phyloP scores from a whole-genome alignment of 495 filamentous ascomycete genomes.

The Cercophora newfieldiana region DNA sequence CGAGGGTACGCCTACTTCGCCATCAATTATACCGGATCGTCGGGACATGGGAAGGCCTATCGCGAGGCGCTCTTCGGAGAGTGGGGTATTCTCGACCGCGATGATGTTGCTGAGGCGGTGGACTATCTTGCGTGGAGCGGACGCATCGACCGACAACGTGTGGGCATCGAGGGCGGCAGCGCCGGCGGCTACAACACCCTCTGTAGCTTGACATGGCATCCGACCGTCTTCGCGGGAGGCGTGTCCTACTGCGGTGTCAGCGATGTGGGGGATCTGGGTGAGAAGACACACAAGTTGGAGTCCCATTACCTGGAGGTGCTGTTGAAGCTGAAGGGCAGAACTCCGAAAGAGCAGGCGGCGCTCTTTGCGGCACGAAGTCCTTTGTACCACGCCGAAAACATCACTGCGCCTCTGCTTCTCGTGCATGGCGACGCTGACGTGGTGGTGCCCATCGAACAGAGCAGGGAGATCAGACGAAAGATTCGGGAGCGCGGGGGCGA shows the following conservation, averaged over 20 bases:
- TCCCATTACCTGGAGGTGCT: slow-evolving; percentile 47
- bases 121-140: slow-evolving; percentile 38
- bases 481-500: slow-evolving; percentile 40
- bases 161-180: slow-evolving; percentile 49
- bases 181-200: slow-evolving; percentile 53
- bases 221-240: slow-evolving; percentile 41
- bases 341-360: slow-evolving; percentile 38
- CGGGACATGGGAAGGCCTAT: slow-evolving; percentile 50
- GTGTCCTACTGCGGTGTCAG: slow-evolving; percentile 48
- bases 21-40: slow-evolving; percentile 53
- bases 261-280: slow-evolving; percentile 42
- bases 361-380: slow-evolving; percentile 45
- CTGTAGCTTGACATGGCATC: slow-evolving; percentile 37
- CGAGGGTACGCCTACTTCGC: slow-evolving; percentile 51
- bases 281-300: slow-evolving; percentile 55
- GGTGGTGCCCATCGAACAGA: slow-evolving; percentile 51
- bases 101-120: slow-evolving; percentile 47
- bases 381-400: slow-evolving; percentile 45
- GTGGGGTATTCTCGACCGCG: slow-evolving; percentile 48
- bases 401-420: slow-evolving; percentile 47
- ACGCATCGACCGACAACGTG: slow-evolving; percentile 37
- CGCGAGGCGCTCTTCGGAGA: slow-evolving; percentile 43
- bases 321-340: slow-evolving; percentile 31
- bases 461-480: slow-evolving; percentile 42
- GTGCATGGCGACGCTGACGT: slow-evolving; percentile 50